These are phyloP conservation scores for Geranomyces variabilis DNA, from an alignment of 192 early-diverging fungal genomes.

Conservation along the genomic window DNA sequence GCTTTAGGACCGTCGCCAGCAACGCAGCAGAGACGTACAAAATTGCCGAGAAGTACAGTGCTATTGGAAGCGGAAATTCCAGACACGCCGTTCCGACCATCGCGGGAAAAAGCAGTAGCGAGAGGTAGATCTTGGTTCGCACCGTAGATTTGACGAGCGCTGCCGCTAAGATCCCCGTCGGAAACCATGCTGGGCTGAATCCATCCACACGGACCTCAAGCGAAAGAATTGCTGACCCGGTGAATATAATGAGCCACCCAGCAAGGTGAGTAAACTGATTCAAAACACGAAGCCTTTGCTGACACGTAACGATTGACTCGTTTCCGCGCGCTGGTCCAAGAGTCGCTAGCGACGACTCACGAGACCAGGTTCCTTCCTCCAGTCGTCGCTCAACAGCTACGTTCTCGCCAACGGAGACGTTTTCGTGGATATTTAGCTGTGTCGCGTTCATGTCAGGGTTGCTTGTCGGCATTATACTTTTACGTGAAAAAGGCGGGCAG, in stretches of 20 bases:
- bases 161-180: conserved; percentile 15
- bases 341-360: background rate
- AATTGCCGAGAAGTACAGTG: background rate
- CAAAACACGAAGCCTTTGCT: background rate
- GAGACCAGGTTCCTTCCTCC: conserved; percentile 4
- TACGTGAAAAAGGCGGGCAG: no score
- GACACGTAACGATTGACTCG: background rate
- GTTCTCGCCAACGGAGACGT: background rate
- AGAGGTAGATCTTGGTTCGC: background rate
- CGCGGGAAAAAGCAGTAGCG: background rate
- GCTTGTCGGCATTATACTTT: no score
- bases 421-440: no score
- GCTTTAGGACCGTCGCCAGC: background rate
- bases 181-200: conserved; percentile 17
- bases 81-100: conserved; percentile 1
- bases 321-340: background rate
- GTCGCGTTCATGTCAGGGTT: no score
- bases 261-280: background rate
- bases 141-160: conserved; percentile 4
- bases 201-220: conserved; percentile 1
- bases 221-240: conserved; percentile 1
- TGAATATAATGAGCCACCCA: conserved; percentile 6
- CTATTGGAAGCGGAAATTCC: background rate
- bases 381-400: conserved; percentile 2
- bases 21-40: background rate